Percentiles rank a stretch among this genome's conserved stretches.
Evolutionary conservation across 179 eudicot genomes (phyloP).

Genomic region (Sideroxylon spinosum): DNA sequence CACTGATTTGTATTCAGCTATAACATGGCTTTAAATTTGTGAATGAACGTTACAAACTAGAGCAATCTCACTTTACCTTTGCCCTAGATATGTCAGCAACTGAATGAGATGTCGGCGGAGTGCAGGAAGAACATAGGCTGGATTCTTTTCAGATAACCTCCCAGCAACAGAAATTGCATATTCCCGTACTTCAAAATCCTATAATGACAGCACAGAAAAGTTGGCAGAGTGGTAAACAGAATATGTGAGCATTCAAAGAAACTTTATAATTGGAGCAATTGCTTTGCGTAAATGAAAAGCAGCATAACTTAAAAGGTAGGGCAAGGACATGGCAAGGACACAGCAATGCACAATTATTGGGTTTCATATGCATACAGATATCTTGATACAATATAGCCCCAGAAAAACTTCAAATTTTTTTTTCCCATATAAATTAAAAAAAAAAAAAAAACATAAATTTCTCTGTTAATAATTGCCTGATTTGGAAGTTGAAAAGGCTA

Average conservation of each 20-base stretch:
- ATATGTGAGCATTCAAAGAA: not conserved
- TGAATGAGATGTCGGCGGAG: slow-evolving; percentile 98
- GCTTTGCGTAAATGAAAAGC: not conserved
- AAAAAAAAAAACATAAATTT: too few species aligned
- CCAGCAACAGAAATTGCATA: slow-evolving; percentile 88
- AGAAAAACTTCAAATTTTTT: not conserved
- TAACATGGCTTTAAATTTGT: not conserved
- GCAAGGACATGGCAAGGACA: not conserved
- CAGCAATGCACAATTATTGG: not conserved
- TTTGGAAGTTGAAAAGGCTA: not conserved
- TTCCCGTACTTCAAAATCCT: slow-evolving; percentile 94
- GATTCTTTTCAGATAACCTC: slow-evolving; percentile 95
- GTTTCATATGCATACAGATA: not conserved
- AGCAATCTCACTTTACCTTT: slow-evolving; percentile 49
- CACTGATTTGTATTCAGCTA: not conserved
- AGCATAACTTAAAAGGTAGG: not conserved
- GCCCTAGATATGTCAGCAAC: slow-evolving; percentile 75
- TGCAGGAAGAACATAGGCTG: slow-evolving; percentile 99
- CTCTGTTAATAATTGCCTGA: not conserved
- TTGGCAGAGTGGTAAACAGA: slow-evolving; percentile 2
- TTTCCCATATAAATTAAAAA: not conserved
- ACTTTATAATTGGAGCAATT: not conserved
- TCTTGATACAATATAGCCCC: not conserved
- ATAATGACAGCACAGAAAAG: slow-evolving; percentile 13
- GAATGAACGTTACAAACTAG: not conserved